Conservation (phyloP, 345 rosid species). For the Psidium friedrichsthalianum region DNA sequence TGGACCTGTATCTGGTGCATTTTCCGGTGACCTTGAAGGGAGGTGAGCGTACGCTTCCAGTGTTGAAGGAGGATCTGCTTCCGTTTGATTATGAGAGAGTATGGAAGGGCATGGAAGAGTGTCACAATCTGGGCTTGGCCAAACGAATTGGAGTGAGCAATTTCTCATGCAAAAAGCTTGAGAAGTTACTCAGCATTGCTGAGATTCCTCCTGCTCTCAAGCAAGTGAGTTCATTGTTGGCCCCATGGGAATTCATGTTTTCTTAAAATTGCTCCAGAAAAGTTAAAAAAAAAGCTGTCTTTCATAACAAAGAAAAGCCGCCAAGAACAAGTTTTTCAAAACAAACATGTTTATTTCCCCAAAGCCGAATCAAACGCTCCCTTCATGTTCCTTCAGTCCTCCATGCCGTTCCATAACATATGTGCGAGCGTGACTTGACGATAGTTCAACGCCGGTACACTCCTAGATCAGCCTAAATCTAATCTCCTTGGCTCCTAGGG, state of each 20-base stretch:
- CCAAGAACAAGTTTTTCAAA: not conserved
- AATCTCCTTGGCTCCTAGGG: not conserved
- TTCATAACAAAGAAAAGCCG: not conserved
- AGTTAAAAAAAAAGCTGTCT: not conserved
- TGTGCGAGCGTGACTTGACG: not conserved
- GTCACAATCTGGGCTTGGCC: constrained; percentile 16
- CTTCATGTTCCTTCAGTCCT: not conserved
- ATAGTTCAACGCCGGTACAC: not conserved
- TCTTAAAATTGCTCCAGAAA: not conserved
- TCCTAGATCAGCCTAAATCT: not conserved
- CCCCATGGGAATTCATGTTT: not conserved
- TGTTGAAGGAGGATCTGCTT: constrained; percentile 3
- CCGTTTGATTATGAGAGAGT: constrained; percentile 9
- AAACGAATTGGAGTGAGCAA: constrained; percentile 32
- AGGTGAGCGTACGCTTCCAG: not conserved
- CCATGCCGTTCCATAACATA: not conserved
- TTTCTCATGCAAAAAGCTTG: constrained; percentile 22
- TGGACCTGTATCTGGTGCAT: constrained; percentile 23
- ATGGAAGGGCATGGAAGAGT: constrained; percentile 40
- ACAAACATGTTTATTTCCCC: not conserved
- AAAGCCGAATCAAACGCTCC: no score
- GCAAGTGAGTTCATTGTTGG: constrained; percentile 7
- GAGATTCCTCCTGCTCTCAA: constrained; percentile 25
- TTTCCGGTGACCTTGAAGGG: constrained; percentile 7
- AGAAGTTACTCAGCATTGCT: constrained; percentile 11